Evolutionary conservation across 208 protist genomes (phyloP).

Genomic region (Porcisia hertigi): DNA sequence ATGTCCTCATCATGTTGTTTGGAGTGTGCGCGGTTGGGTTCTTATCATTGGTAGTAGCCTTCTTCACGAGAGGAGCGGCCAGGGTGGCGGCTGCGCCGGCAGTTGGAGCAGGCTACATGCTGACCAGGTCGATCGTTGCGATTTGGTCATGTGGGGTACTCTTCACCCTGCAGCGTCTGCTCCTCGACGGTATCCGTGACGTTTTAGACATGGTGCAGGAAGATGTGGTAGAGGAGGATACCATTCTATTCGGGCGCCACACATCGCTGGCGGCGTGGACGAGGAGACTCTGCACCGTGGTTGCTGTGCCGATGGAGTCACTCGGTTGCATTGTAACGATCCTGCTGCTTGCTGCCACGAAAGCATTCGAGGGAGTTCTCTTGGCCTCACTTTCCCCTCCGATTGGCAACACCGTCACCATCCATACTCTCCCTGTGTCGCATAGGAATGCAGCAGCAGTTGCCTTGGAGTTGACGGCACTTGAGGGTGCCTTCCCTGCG

Average conservation of each 20-base stretch:
- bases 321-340: conserved; percentile 28
- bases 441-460: background rate
- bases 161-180: conserved; percentile 17
- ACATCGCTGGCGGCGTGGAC: conserved; percentile 24
- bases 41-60: conserved; percentile 16
- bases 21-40: background rate
- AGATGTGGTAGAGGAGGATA: conserved; percentile 60
- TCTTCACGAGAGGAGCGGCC: conserved; percentile 6
- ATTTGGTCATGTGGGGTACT: conserved; percentile 18
- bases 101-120: background rate
- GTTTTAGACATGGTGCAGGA: conserved; percentile 21
- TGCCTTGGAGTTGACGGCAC: background rate
- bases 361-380: conserved; percentile 6
- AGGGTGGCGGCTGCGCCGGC: background rate
- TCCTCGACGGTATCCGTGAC: conserved; percentile 10
- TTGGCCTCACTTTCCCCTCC: background rate
- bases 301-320: conserved; percentile 25
- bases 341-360: conserved; percentile 9
- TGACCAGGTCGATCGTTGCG: background rate
- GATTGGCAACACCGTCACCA: background rate
- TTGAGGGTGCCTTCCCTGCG: background rate
- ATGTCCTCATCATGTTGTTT: background rate
- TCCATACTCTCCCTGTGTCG: background rate
- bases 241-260: conserved; percentile 51
- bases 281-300: conserved; percentile 12